A percentile compares a stretch with the other conserved stretches of the same genome.
Conservation (phyloP, 2,329 filamentous ascomycete species). For the Pochonia chlamydosporia region DNA sequence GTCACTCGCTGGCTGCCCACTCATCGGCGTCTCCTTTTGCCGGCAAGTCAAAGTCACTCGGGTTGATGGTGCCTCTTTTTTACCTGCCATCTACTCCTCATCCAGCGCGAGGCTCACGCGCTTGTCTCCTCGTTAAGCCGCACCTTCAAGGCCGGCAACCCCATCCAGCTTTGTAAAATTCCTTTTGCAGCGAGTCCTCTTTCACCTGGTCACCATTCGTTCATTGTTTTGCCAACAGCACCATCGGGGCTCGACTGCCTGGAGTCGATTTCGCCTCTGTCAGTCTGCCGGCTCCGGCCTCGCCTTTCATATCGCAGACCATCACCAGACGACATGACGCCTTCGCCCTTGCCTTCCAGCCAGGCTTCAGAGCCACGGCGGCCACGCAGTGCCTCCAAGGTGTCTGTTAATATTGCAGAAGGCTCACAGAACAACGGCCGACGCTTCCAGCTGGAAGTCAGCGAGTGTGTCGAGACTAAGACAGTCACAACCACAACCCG, state of each 20-base stretch:
- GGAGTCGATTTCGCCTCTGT: constrained; percentile 1
- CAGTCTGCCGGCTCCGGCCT: constrained; percentile 10
- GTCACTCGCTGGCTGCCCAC: constrained; percentile 2
- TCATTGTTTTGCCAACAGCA: background rate
- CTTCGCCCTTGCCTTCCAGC: constrained; percentile 25
- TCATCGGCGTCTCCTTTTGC: constrained; percentile 9
- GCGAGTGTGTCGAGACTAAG: constrained; percentile 62
- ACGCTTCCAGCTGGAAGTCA: constrained; percentile 51
- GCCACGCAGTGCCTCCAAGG: constrained; percentile 30
- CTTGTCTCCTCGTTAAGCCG: constrained; percentile 5
- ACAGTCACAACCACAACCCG: constrained; percentile 88
- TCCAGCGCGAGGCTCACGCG: constrained; percentile 13
- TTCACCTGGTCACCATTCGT: background rate
- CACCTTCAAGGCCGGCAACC: constrained; percentile 1
- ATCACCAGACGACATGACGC: constrained; percentile 27
- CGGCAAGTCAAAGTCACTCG: background rate
- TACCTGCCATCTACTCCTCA: constrained; percentile 5
- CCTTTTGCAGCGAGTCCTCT: background rate
- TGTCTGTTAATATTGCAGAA: constrained; percentile 43
- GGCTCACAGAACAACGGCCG: constrained; percentile 26
- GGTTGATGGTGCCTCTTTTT: no score
- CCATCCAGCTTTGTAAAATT: background rate
- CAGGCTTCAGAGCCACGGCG: constrained; percentile 32
- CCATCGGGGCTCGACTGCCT: constrained; percentile 4
- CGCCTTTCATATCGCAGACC: constrained; percentile 4